Evolutionary conservation across 2,329 filamentous ascomycete species (phyloP).

Genomic region (Simplicillium sp.): DNA sequence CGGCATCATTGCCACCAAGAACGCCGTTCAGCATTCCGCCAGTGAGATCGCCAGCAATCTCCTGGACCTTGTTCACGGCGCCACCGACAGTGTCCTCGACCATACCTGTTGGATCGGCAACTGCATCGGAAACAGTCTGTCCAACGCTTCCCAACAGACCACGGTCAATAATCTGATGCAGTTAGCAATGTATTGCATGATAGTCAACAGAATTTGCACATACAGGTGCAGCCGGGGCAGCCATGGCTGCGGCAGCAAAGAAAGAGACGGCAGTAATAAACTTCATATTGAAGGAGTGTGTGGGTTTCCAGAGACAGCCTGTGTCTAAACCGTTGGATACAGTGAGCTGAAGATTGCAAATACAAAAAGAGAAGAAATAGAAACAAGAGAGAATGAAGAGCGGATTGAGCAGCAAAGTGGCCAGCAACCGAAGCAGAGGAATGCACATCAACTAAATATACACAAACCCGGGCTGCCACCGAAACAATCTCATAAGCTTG

Average conservation of each 20-base stretch:
- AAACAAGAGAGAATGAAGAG: neutral
- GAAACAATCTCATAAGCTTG: too few relatives aligned
- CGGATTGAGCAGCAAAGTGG: neutral
- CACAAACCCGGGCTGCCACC: too few relatives aligned
- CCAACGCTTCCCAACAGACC: too few relatives aligned
- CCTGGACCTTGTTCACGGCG: neutral
- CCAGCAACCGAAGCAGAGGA: too few relatives aligned
- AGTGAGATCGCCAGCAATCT: neutral
- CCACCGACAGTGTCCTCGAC: conserved; percentile 1
- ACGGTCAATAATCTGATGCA: neutral
- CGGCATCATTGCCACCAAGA: neutral
- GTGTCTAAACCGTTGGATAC: neutral
- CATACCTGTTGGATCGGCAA: neutral
- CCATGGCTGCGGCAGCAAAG: conserved; percentile 1
- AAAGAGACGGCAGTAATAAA: conserved; percentile 1
- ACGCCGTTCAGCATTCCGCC: neutral
- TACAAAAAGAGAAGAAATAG: neutral
- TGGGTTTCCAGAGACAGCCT: neutral
- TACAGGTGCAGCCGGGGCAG: neutral
- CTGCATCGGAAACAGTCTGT: too few relatives aligned
- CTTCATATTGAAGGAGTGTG: conserved; percentile 3
- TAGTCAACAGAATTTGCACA: neutral
- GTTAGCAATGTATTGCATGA: neutral
- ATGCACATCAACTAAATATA: too few relatives aligned
- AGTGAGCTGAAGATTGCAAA: too few relatives aligned